Evolutionary conservation across 495 filamentous ascomycete genomes (phyloP).

Genomic region (Margaritispora aquatica): DNA sequence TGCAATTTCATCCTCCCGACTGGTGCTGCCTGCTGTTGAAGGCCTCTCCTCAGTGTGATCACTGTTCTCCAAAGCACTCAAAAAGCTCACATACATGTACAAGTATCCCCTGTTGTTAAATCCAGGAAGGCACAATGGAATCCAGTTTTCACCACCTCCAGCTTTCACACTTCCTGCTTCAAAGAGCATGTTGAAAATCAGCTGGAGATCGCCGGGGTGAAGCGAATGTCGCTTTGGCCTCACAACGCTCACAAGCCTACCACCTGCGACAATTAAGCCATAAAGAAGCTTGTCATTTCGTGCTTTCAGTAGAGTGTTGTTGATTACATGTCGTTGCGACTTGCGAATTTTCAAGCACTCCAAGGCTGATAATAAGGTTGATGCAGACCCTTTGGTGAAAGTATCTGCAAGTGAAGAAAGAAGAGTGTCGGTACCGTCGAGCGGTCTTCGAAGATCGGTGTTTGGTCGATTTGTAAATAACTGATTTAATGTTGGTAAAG

Average conservation of each 20-base stretch:
- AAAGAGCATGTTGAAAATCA: conserved; percentile 99
- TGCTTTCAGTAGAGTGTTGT: conserved; percentile 74
- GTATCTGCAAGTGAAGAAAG: conserved; percentile 89
- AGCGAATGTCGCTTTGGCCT: conserved; percentile 91
- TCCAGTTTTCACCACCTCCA: conserved; percentile 94
- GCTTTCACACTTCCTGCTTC: conserved; percentile 79
- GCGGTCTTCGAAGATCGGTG: conserved; percentile 84
- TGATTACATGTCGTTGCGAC: conserved; percentile 76
- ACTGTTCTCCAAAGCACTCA: conserved; percentile 31
- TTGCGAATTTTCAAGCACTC: conserved; percentile 89
- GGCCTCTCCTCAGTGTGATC: conserved; percentile 5
- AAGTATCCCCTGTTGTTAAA: conserved; percentile 98
- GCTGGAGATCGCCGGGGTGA: conserved; percentile 90
- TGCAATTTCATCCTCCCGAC: conserved; percentile 65
- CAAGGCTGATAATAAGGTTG: conserved; percentile 79
- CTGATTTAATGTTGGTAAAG: conserved; percentile 78
- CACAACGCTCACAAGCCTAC: conserved; percentile 87
- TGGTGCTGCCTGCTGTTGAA: conserved; percentile 16
- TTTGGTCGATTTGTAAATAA: conserved; percentile 88
- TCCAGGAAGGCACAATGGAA: conserved; percentile 89
- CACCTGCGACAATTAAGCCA: conserved; percentile 90
- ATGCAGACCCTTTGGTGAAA: conserved; percentile 88
- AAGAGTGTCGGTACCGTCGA: conserved; percentile 88
- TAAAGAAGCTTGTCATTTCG: conserved; percentile 76
- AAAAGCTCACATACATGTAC: conserved; percentile 98